Percentiles rank a stretch among this genome's conserved stretches.
Evolutionary conservation across 495 filamentous ascomycete genomes (phyloP).

Genomic region (Penicillium taxi): DNA sequence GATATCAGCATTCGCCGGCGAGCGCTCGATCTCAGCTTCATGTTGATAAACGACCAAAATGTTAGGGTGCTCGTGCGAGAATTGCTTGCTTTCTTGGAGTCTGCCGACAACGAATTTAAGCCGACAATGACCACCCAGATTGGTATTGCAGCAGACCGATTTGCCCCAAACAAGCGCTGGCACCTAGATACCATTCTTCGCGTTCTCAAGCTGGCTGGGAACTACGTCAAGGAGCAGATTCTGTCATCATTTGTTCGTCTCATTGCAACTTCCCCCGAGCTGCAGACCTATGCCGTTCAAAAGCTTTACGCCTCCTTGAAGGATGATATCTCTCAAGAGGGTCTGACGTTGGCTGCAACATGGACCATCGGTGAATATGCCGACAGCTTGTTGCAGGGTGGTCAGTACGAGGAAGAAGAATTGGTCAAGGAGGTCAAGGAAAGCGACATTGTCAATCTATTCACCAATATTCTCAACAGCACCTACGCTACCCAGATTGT

Average conservation of each 20-base stretch:
- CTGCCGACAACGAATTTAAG: constrained; percentile 98
- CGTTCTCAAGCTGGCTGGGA: constrained; percentile 89
- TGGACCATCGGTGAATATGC: constrained; percentile 99
- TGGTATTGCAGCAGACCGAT: constrained; percentile 91
- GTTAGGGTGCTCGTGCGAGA: constrained; percentile 89
- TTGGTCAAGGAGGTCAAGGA: constrained; percentile 84
- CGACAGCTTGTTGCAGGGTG: constrained; percentile 76
- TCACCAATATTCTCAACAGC: constrained; percentile 85
- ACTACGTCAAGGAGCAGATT: constrained; percentile 96
- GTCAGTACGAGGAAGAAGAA: constrained; percentile 93
- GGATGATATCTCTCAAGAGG: constrained; percentile 95
- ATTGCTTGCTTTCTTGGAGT: constrained; percentile 87
- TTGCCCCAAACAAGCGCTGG: constrained; percentile 94
- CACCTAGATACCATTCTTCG: constrained; percentile 95
- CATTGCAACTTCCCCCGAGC: constrained; percentile 86
- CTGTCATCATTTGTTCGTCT: constrained; percentile 92
- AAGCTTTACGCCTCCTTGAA: constrained; percentile 86
- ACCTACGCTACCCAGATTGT: constrained; percentile 83
- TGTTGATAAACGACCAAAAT: constrained; percentile 93
- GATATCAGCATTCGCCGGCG: constrained; percentile 95
- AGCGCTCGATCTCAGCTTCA: constrained; percentile 94
- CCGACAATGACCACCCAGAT: constrained; percentile 95
- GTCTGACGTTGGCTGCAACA: constrained; percentile 83
- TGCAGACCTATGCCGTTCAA: constrained; percentile 93
- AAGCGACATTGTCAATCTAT: constrained; percentile 83